A percentile compares a stretch with the other conserved stretches of the same genome.
Evolutionary conservation across 345 rosid species (phyloP).

Genomic region (Eucalyptus pauciflora): DNA sequence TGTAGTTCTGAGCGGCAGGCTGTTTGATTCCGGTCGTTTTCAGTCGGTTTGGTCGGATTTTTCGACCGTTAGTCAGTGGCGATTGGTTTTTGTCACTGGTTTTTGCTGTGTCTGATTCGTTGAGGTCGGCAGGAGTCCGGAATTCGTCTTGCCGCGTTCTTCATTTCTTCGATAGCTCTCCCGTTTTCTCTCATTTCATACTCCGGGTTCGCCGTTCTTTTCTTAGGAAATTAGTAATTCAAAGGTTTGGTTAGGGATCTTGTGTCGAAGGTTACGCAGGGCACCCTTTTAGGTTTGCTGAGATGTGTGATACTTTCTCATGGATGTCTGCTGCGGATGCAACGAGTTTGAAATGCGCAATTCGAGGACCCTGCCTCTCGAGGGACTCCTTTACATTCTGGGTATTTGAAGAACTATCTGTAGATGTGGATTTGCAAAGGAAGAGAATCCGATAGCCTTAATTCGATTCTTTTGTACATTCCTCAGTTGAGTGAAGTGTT

Average conservation of each 20-base stretch:
- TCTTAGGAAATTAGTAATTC: background rate
- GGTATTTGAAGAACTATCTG: background rate
- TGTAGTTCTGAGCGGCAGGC: background rate
- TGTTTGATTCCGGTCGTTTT: background rate
- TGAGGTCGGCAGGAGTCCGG: background rate
- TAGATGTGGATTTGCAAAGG: background rate
- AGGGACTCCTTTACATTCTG: background rate
- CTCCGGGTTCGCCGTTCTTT: background rate
- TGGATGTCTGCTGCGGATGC: background rate
- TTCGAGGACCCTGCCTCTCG: background rate
- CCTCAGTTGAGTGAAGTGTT: background rate
- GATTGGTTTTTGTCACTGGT: background rate
- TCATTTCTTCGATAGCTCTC: background rate
- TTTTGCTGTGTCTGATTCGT: background rate
- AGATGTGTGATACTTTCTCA: background rate
- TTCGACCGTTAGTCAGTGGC: background rate
- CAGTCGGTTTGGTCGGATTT: background rate
- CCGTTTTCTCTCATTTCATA: background rate
- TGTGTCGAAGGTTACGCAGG: background rate
- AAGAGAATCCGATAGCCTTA: background rate
- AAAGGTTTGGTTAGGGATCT: background rate
- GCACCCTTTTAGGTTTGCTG: background rate
- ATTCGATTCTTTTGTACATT: background rate
- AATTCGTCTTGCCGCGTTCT: background rate
- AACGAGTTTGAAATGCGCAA: background rate